These are phyloP conservation scores for Choanephora cucurbitarum DNA, from an alignment of 371 early-diverging fungal species.

Conservation along the genomic window DNA sequence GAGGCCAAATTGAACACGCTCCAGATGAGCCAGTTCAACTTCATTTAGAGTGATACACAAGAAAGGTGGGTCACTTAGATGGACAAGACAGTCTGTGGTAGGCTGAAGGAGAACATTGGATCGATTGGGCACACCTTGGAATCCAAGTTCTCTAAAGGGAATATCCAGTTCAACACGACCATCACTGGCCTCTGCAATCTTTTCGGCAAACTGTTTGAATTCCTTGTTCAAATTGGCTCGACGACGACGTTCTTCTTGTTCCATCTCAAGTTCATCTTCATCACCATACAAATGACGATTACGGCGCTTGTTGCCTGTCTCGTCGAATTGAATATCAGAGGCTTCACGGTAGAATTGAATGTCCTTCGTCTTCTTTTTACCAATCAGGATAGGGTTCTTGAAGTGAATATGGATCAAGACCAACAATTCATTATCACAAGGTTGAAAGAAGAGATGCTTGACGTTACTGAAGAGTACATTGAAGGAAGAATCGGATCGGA, in stretches of 20 bases:
- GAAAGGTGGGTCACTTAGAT: constrained; percentile 97
- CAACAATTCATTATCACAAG: constrained; percentile 95
- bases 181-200: constrained; percentile 86
- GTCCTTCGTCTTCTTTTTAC: constrained; percentile 98
- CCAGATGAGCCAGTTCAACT: constrained; percentile 97
- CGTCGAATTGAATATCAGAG: constrained; percentile 93
- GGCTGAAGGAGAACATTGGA: constrained; percentile 96
- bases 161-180: constrained; percentile 89
- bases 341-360: constrained; percentile 99
- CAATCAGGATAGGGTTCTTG: constrained; percentile 95
- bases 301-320: constrained; percentile 96
- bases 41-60: constrained; percentile 93
- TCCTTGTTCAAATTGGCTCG: constrained; percentile 91
- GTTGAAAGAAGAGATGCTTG: constrained; percentile 98
- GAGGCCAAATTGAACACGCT: constrained; percentile 97
- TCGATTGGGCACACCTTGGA: constrained; percentile 96
- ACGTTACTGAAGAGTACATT: constrained; percentile 97
- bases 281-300: constrained; percentile 88
- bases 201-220: constrained; percentile 93
- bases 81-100: constrained; percentile 97
- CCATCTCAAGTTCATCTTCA: constrained; percentile 95
- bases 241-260: constrained; percentile 92
- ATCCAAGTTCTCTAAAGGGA: constrained; percentile 94
- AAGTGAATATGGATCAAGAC: constrained; percentile 97
- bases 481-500: constrained; percentile 81